A percentile compares a stretch with the other conserved stretches of the same genome.
Conservation (phyloP, 495 filamentous ascomycete genomes). For the Penicillium robsamsonii region DNA sequence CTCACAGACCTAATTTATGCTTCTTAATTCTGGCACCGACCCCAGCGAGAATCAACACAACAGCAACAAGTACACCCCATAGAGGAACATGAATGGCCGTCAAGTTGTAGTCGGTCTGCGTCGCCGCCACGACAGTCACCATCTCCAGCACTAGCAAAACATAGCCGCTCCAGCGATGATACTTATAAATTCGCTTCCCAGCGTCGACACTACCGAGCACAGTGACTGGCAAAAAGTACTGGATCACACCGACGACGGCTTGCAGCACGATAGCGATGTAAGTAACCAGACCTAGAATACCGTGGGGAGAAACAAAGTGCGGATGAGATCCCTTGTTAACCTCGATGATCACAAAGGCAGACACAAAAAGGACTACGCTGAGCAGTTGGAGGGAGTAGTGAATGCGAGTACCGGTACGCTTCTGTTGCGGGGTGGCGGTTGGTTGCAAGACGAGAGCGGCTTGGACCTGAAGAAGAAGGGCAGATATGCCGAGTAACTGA, state of each 20-base stretch:
- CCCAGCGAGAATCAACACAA: constrained; percentile 62
- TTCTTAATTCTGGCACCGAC: constrained; percentile 76
- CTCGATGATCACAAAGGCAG: constrained; percentile 75
- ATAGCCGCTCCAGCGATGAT: constrained; percentile 81
- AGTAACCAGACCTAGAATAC: constrained; percentile 75
- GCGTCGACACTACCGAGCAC: constrained; percentile 75
- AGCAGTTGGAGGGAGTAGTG: constrained; percentile 68
- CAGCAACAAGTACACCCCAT: constrained; percentile 65
- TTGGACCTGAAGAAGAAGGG: constrained; percentile 70
- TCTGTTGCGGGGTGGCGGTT: constrained; percentile 72
- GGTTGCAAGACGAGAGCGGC: constrained; percentile 85
- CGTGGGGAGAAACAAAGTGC: constrained; percentile 78
- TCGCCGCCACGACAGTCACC: constrained; percentile 72
- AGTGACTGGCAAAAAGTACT: constrained; percentile 62
- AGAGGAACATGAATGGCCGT: constrained; percentile 62
- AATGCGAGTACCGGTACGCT: constrained; percentile 63
- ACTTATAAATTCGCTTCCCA: constrained; percentile 84
- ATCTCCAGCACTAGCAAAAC: constrained; percentile 64
- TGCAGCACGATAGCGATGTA: constrained; percentile 69
- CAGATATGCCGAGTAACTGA: constrained; percentile 74
- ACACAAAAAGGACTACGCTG: constrained; percentile 58
- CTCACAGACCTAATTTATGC: constrained; percentile 69
- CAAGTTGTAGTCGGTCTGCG: constrained; percentile 66
- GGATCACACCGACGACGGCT: constrained; percentile 72
- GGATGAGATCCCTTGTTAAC: constrained; percentile 68